Percentiles rank a stretch among this genome's conserved stretches.
Conservation (phyloP, 441 rosid genomes). For the Biscutella laevigata region DNA sequence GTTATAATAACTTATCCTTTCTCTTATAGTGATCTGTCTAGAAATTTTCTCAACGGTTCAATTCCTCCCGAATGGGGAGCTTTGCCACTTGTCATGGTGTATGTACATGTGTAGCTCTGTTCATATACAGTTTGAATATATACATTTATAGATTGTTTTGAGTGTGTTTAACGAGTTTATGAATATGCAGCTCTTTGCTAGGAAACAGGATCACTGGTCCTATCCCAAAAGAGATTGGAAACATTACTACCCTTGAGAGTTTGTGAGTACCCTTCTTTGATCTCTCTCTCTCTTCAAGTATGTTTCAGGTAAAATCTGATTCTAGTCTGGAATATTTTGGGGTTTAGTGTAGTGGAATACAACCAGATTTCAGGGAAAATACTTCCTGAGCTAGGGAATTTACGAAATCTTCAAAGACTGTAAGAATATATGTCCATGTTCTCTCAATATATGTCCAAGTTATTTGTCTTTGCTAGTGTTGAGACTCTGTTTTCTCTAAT, state of each 20-base stretch:
- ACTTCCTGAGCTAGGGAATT: conserved; percentile 47
- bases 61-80: conserved; percentile 49
- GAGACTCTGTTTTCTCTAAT: conserved; percentile 2
- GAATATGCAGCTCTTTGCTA: conserved; percentile 33
- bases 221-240: conserved; percentile 49
- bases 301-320: not conserved
- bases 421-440: conserved; percentile 20
- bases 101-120: not conserved
- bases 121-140: not conserved
- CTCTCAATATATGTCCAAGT: too few species aligned
- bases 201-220: conserved; percentile 47
- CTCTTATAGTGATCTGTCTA: conserved; percentile 39
- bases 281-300: not conserved
- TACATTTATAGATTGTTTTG: not conserved
- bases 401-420: conserved; percentile 27
- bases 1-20: too few species aligned
- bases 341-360: conserved; percentile 31
- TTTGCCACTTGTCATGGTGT: conserved; percentile 31
- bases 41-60: conserved; percentile 53
- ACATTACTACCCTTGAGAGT: conserved; percentile 27
- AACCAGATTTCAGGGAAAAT: conserved; percentile 46
- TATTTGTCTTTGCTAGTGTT: not conserved
- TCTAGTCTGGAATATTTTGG: not conserved
- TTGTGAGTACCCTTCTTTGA: conserved; percentile 33
- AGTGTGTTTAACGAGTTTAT: not conserved